phyloP scores from a whole-genome alignment of 306 rosid species.

The Coriaria nepalensis region DNA sequence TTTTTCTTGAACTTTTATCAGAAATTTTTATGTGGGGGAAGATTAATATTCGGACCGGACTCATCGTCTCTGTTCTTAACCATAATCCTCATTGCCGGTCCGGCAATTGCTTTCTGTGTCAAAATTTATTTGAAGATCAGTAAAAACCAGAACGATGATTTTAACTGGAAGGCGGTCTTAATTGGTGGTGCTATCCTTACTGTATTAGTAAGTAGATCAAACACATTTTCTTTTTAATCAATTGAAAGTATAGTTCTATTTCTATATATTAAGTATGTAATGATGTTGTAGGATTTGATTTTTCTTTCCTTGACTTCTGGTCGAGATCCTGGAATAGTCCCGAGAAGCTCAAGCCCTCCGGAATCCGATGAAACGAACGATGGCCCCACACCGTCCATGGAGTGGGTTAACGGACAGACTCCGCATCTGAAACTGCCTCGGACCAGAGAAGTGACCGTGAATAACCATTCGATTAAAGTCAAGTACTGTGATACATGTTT shows the following conservation, averaged over 20 bases:
- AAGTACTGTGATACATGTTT: constrained; percentile 88
- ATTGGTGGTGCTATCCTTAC: constrained; percentile 55
- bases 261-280: constrained; percentile 5
- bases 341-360: constrained; percentile 49
- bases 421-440: constrained; percentile 49
- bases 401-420: constrained; percentile 43
- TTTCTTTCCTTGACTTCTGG: constrained; percentile 80
- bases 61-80: constrained; percentile 59
- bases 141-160: constrained; percentile 20
- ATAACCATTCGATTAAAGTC: constrained; percentile 63
- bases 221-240: constrained; percentile 11
- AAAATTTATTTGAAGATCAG: constrained; percentile 34
- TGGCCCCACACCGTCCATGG: constrained; percentile 30
- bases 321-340: constrained; percentile 90
- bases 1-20: constrained; percentile 12
- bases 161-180: constrained; percentile 30
- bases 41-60: constrained; percentile 74
- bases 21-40: constrained; percentile 85
- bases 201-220: constrained; percentile 63
- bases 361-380: constrained; percentile 40
- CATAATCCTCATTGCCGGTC: constrained; percentile 62
- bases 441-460: constrained; percentile 48
- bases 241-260: neutral
- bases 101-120: constrained; percentile 68
- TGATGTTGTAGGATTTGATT: constrained; percentile 48